These are phyloP conservation scores for Starmerella powellii DNA, from an alignment of 805 yeast genomes.

Conservation along the genomic window DNA sequence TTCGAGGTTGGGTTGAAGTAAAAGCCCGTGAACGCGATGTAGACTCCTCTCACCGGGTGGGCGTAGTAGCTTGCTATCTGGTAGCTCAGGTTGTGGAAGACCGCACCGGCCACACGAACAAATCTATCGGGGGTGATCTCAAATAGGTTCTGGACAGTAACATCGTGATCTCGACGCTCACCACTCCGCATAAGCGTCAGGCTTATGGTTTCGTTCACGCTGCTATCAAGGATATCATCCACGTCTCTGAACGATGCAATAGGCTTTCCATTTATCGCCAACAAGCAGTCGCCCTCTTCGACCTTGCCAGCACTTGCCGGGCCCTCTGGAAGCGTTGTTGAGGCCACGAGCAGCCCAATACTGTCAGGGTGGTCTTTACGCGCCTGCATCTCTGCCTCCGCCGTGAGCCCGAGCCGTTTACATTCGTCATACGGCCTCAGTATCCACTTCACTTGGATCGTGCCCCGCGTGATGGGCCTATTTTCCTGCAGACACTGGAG, in stretches of 20 bases:
- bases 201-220: constrained; percentile 47
- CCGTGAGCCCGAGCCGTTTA: constrained; percentile 68
- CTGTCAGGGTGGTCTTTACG: constrained; percentile 58
- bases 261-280: constrained; percentile 54
- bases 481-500: constrained; percentile 54
- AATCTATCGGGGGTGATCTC: constrained; percentile 70
- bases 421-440: constrained; percentile 84
- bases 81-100: constrained; percentile 73
- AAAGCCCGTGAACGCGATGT: constrained; percentile 62
- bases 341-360: constrained; percentile 75
- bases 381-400: constrained; percentile 58
- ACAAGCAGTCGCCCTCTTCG: constrained; percentile 74
- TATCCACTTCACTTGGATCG: constrained; percentile 82
- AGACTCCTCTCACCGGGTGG: constrained; percentile 76
- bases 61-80: constrained; percentile 80
- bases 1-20: constrained; percentile 39
- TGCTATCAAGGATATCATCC: constrained; percentile 70
- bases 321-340: constrained; percentile 69
- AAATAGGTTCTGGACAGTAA: constrained; percentile 64
- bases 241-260: constrained; percentile 63
- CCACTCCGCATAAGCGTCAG: constrained; percentile 68
- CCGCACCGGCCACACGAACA: constrained; percentile 75
- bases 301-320: constrained; percentile 49
- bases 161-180: constrained; percentile 36
- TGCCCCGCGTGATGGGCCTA: constrained; percentile 67